These are phyloP conservation scores for Phoenix roebelenii DNA, from an alignment of 176 grass and related monocot species.

Conservation along the genomic window DNA sequence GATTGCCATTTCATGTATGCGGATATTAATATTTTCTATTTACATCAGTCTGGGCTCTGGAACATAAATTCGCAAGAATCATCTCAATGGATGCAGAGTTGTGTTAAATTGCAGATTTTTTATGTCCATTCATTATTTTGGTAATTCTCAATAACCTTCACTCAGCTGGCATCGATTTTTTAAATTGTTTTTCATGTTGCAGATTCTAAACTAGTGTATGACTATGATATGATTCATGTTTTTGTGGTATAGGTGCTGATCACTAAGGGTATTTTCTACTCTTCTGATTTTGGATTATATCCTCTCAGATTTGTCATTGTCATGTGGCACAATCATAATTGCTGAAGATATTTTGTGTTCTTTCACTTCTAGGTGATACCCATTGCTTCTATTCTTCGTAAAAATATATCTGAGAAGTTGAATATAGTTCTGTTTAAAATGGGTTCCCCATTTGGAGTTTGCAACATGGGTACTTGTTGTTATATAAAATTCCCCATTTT, in stretches of 20 bases:
- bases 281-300: neutral
- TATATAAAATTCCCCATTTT: neutral
- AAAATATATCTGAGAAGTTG: neutral
- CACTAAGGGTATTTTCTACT: neutral
- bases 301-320: neutral
- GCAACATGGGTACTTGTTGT: neutral
- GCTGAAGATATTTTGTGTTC: constrained; percentile 3
- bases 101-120: constrained; percentile 2
- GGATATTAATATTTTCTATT: constrained; percentile 1
- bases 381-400: neutral
- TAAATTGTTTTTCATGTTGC: neutral
- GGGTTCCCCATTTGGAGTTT: neutral
- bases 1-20: neutral
- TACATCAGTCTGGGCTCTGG: constrained; percentile 1
- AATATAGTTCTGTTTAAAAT: neutral
- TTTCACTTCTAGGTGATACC: neutral
- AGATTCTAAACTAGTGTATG: neutral
- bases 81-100: constrained; percentile 4
- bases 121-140: neutral
- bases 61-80: constrained; percentile 5
- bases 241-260: neutral
- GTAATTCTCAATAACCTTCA: constrained; percentile 1
- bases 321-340: constrained; percentile 1
- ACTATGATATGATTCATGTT: too few relatives aligned
- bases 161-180: neutral